Percentiles rank a stretch among this genome's conserved stretches.
These are phyloP conservation scores for Phytopythium boreale DNA, from an alignment of 352 stramenopile species.

Conservation along the genomic window DNA sequence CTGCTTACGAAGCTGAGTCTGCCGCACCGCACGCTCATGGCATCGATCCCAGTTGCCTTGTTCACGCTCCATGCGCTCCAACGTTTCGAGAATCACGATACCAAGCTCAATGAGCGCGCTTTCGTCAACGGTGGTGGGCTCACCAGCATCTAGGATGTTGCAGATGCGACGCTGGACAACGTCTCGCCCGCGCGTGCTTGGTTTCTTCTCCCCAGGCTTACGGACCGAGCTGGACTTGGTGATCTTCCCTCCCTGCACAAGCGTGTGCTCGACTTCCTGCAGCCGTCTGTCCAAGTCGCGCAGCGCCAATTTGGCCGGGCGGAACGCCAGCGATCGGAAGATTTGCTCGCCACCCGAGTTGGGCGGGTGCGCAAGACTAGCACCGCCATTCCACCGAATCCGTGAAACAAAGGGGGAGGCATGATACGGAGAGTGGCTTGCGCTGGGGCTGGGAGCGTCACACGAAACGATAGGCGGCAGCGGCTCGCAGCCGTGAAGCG, in stretches of 20 bases:
- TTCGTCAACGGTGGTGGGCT: slow-evolving; percentile 49
- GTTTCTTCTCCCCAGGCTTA: slow-evolving; percentile 44
- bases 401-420: slow-evolving; percentile 60
- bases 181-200: slow-evolving; percentile 52
- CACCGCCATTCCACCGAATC: slow-evolving; percentile 67
- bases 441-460: slow-evolving; percentile 4
- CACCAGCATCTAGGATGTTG: slow-evolving; percentile 64
- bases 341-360: slow-evolving; percentile 38
- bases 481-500: slow-evolving; percentile 61
- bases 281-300: slow-evolving; percentile 68
- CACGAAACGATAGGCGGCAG: slow-evolving; percentile 17
- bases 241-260: slow-evolving; percentile 51
- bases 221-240: slow-evolving; percentile 35
- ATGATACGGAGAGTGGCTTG: slow-evolving; percentile 12
- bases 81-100: slow-evolving; percentile 67
- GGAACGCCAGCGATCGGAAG: slow-evolving; percentile 65
- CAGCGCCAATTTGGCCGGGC: slow-evolving; percentile 61
- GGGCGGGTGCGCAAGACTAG: slow-evolving; percentile 54
- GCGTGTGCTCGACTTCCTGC: slow-evolving; percentile 49
- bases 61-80: slow-evolving; percentile 63
- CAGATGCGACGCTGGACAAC: slow-evolving; percentile 66
- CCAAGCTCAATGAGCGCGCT: slow-evolving; percentile 67
- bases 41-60: slow-evolving; percentile 55
- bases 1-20: slow-evolving; percentile 49
- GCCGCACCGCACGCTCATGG: slow-evolving; percentile 37